Evolutionary conservation across 371 early-diverging fungal species (phyloP).

Genomic region (Lichtheimia ornata): DNA sequence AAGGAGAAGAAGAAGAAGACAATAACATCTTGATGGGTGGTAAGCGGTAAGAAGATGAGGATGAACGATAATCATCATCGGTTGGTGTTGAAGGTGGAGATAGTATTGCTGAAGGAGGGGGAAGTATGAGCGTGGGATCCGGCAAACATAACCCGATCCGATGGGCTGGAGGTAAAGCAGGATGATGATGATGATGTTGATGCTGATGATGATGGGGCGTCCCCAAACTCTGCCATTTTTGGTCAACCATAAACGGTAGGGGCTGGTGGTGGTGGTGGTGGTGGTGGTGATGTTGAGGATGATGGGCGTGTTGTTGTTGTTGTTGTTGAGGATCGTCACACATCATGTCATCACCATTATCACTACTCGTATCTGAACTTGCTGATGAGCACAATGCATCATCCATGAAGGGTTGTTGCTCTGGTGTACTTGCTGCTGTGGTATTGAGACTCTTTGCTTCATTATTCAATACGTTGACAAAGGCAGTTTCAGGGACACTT

Average conservation of each 20-base stretch:
- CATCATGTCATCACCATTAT: conserved; percentile 3
- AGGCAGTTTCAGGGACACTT: conserved; percentile 7
- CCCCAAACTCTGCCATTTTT: conserved; percentile 12
- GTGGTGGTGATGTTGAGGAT: not conserved
- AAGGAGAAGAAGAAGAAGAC: not conserved
- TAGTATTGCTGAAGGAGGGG: not conserved
- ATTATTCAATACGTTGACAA: not conserved
- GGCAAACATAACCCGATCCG: conserved; percentile 1
- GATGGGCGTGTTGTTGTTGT: conserved; percentile 4
- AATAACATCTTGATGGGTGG: conserved; percentile 5
- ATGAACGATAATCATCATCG: not conserved
- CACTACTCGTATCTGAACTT: conserved; percentile 8
- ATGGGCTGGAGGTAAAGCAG: not conserved
- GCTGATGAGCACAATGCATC: not conserved
- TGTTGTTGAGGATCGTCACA: not conserved
- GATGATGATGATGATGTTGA: not conserved
- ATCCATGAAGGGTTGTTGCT: not conserved
- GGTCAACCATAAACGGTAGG: not conserved
- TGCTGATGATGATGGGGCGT: not conserved
- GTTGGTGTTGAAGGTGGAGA: conserved; percentile 5
- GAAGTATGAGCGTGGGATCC: conserved; percentile 3
- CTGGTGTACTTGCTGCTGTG: not conserved
- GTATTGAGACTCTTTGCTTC: not conserved
- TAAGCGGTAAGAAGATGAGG: not conserved
- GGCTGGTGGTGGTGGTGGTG: not conserved